phyloP scores from a whole-genome alignment of 139 green algal species.

The Volvox africanus region DNA sequence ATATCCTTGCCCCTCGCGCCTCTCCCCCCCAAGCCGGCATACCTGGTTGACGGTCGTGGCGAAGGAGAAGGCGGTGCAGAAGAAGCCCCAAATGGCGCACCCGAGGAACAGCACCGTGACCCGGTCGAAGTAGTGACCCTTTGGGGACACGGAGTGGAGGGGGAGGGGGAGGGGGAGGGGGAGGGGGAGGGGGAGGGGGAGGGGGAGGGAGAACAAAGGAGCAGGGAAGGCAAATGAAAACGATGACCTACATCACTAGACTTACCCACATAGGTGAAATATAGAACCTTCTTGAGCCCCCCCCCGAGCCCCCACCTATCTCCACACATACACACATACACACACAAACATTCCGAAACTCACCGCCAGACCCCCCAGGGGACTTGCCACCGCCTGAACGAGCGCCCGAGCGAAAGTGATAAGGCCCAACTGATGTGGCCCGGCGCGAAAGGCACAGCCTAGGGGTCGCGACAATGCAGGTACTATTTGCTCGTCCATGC shows the following conservation, averaged over 20 bases:
- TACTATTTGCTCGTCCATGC: constrained; percentile 55
- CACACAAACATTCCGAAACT: background rate
- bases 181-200: background rate
- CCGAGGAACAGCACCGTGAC: constrained; percentile 70
- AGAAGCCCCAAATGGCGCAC: constrained; percentile 82
- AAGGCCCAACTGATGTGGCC: constrained; percentile 36
- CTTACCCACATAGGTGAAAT: no score
- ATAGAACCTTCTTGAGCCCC: no score
- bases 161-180: background rate
- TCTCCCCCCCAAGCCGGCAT: background rate
- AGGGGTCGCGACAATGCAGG: constrained; percentile 34
- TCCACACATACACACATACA: background rate
- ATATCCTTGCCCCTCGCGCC: no score
- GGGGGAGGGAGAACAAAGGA: background rate
- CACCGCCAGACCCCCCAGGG: constrained; percentile 45
- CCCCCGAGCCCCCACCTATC: background rate
- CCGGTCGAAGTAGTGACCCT: constrained; percentile 61
- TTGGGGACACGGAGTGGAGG: background rate
- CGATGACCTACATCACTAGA: no score
- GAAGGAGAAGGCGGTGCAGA: constrained; percentile 75
- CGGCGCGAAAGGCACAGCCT: constrained; percentile 35
- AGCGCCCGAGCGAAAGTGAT: constrained; percentile 45
- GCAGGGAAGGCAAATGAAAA: no score
- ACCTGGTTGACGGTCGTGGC: constrained; percentile 67
- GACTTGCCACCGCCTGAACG: constrained; percentile 44